Evolutionary conservation across 2,329 filamentous ascomycete species (phyloP), one percentile per base, ranked within the genome.

Genomic region (Trichoderma harzianum): DNA sequence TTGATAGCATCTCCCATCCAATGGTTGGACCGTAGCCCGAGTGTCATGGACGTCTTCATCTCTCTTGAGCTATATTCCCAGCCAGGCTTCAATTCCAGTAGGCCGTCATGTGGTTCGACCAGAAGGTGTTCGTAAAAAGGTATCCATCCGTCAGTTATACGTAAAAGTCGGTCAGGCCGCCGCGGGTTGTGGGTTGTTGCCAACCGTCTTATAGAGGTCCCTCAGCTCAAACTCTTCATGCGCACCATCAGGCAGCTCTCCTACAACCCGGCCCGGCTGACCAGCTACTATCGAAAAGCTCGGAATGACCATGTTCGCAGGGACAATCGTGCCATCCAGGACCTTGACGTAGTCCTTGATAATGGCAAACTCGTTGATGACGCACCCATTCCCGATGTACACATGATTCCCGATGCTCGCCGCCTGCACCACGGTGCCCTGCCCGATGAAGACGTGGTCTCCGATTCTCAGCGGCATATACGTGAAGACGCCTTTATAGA

Each of bases 341-440:
- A 99, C 90, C 80, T 92, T 92, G 62, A 97, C 94, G 78, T 94
- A 97, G 80, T 98, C 96, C 81, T 97, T 98, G 79, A 98, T 89
- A 73, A 98, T 95, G 64, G 91, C 92, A 81, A 98, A 95, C 76
- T 94, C 92, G 71, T 93, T 93, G 64, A 99, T 86, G 1, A 92
- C 91, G 74, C 91, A 93, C 66, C 90, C 89, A 70, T 87, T 87
- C 26, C 94, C 95, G 73, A 99, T 93, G 79, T 94, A 89, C 18
- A 98, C 94, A 82, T 98, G 93, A 76, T 88, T 94, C 2, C 93
- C 93, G 69, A 99, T 89, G 43, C 89, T 88, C 7, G 94, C 94
- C 0, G 95, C 94, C 79, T 96, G 93, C 47, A 99, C 88, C 51
- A 95, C 89, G 47, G 90, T 90, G 39, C 86, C 85, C 77, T 89